A percentile compares a stretch with the other conserved stretches of the same genome.
phyloP scores from a whole-genome alignment of 768 basidiomycete genomes.

The Rhizopogon vulgaris region DNA sequence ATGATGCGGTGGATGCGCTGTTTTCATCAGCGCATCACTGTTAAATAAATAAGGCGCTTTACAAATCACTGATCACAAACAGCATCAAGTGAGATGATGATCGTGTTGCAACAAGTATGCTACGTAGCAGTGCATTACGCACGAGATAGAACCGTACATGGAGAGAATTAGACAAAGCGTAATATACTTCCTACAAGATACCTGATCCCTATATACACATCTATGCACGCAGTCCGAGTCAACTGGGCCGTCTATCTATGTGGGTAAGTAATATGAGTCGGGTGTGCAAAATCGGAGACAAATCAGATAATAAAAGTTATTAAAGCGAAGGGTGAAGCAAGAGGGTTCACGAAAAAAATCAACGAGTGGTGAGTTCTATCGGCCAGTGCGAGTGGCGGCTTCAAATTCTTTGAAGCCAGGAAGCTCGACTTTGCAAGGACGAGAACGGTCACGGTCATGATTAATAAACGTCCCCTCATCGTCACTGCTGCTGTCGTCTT shows the following conservation, averaged over 20 bases:
- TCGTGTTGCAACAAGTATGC: no score
- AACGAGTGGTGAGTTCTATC: conserved; percentile 8
- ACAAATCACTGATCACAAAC: no score
- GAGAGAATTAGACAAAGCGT: conserved; percentile 14
- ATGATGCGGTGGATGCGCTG: neutral
- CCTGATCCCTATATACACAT: conserved; percentile 11
- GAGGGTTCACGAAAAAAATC: neutral
- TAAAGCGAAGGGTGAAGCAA: neutral
- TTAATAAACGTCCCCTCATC: conserved; percentile 13
- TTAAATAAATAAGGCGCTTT: no score
- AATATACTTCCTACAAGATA: conserved; percentile 30
- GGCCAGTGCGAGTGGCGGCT: conserved; percentile 33
- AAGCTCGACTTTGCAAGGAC: conserved; percentile 37
- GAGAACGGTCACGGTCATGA: conserved; percentile 12
- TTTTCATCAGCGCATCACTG: no score
- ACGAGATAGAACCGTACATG: no score
- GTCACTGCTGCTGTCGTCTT: conserved; percentile 16
- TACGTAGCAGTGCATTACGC: no score
- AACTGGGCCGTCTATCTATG: neutral
- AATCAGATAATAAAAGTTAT: neutral
- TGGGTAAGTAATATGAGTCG: neutral
- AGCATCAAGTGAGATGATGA: no score
- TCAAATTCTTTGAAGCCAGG: conserved; percentile 63
- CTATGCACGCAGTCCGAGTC: neutral
- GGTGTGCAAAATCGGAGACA: neutral